phyloP scores from a whole-genome alignment of 148 eudicot species.

The Rhododendron williamsianum region DNA sequence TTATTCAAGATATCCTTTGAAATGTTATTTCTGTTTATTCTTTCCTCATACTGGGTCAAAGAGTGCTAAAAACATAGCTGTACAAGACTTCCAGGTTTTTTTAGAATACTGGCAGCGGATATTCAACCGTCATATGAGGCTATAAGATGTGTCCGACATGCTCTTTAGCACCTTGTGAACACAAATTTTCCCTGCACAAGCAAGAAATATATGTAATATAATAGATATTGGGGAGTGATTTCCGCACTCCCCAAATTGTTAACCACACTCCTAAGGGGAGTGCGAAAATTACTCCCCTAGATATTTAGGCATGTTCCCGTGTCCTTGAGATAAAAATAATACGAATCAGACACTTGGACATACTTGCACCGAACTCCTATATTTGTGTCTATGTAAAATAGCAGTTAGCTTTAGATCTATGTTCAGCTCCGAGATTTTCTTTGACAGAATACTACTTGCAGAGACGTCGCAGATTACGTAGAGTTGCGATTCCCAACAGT shows the following conservation, averaged over 20 bases:
- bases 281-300: no score
- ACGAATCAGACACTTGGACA: not conserved
- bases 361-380: not conserved
- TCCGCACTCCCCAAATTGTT: no score
- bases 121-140: not conserved
- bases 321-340: not conserved
- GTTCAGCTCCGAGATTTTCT: constrained; percentile 19
- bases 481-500: constrained; percentile 65
- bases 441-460: constrained; percentile 59
- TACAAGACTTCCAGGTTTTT: not conserved
- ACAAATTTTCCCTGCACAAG: not conserved
- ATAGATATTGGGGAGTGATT: no score
- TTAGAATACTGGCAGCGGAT: not conserved
- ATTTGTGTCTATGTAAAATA: not conserved
- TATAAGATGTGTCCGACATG: not conserved
- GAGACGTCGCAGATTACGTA: constrained; percentile 72
- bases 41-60: not conserved
- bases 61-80: not conserved
- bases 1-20: constrained; percentile 83
- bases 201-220: not conserved
- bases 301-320: not conserved
- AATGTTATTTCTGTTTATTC: not conserved
- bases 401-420: not conserved
- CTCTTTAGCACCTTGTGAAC: not conserved
- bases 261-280: no score